Evolutionary conservation across 306 rosid genomes (phyloP).

Genomic region (Prunus campanulata): DNA sequence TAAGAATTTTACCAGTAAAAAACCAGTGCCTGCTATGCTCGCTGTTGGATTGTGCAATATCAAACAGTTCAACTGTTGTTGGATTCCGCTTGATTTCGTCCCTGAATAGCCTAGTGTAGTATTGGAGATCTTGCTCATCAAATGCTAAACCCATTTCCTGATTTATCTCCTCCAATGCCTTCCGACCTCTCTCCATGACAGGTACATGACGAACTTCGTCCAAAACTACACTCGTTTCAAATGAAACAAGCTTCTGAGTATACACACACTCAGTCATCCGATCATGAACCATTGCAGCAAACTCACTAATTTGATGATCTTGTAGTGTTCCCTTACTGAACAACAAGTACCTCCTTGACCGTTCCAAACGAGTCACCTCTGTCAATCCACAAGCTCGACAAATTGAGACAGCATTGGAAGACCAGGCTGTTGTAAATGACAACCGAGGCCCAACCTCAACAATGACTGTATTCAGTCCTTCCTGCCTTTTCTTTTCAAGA

Average conservation of each 20-base stretch:
- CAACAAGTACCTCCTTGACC: constrained; percentile 83
- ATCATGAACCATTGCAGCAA: constrained; percentile 77
- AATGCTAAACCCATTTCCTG: constrained; percentile 81
- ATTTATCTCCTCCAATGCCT: constrained; percentile 85
- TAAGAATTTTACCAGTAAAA: constrained; percentile 70
- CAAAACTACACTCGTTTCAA: constrained; percentile 57
- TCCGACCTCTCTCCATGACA: constrained; percentile 76
- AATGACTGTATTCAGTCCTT: constrained; percentile 55
- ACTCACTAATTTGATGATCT: constrained; percentile 56
- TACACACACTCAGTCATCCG: constrained; percentile 90
- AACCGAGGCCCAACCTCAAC: constrained; percentile 89
- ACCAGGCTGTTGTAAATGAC: constrained; percentile 93
- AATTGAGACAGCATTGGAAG: constrained; percentile 84
- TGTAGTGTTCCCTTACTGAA: constrained; percentile 42
- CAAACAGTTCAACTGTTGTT: constrained; percentile 80
- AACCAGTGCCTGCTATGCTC: constrained; percentile 97
- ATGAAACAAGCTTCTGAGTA: constrained; percentile 57
- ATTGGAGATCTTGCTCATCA: constrained; percentile 86
- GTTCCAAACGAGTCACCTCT: constrained; percentile 79
- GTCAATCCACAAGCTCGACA: constrained; percentile 84
- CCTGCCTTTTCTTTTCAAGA: constrained; percentile 65
- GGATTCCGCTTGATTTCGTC: constrained; percentile 83
- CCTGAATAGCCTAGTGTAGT: constrained; percentile 72
- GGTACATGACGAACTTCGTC: constrained; percentile 63
- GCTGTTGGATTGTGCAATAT: constrained; percentile 90